Conservation (phyloP, 2,329 filamentous ascomycete species). For the Aspergillus brunneoviolaceus region DNA sequence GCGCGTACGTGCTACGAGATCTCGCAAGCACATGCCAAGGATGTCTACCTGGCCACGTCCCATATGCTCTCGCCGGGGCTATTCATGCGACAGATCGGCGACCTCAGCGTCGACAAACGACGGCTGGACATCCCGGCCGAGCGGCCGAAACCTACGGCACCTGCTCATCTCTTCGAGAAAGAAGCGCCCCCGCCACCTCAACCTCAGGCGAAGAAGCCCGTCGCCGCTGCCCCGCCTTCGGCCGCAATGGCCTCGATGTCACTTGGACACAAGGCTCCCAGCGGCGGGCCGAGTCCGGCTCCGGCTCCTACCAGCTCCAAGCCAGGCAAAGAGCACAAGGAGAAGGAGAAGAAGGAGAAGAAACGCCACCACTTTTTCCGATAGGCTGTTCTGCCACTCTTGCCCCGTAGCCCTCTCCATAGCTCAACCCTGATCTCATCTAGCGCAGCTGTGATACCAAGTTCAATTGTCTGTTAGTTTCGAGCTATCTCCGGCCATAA, state of each 20-base stretch:
- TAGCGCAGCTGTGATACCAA: conserved; percentile 39
- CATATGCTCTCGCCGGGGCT: conserved; percentile 88
- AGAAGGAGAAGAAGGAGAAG: conserved; percentile 47
- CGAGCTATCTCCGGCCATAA: not conserved
- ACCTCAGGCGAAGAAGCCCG: conserved; percentile 25
- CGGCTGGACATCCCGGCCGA: conserved; percentile 79
- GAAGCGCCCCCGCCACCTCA: conserved; percentile 52
- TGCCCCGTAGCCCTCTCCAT: not conserved
- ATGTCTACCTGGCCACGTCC: conserved; percentile 83
- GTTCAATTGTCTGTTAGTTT: conserved; percentile 12
- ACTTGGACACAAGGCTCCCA: conserved; percentile 30
- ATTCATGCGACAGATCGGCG: conserved; percentile 78
- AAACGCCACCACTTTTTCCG: conserved; percentile 60
- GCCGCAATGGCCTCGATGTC: conserved; percentile 39
- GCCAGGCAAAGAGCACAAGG: conserved; percentile 7
- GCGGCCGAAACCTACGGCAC: conserved; percentile 74
- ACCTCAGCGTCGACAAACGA: conserved; percentile 73
- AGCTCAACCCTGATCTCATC: conserved; percentile 14
- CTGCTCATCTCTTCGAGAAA: conserved; percentile 80
- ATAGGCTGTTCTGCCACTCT: conserved; percentile 13
- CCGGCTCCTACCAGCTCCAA: conserved; percentile 29
- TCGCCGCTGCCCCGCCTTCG: conserved; percentile 30
- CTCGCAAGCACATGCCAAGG: conserved; percentile 68
- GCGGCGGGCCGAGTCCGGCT: conserved; percentile 34
- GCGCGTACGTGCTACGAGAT: conserved; percentile 85